Evolutionary conservation across 805 yeast species (phyloP).

Genomic region (Kluyveromyces starmeri): DNA sequence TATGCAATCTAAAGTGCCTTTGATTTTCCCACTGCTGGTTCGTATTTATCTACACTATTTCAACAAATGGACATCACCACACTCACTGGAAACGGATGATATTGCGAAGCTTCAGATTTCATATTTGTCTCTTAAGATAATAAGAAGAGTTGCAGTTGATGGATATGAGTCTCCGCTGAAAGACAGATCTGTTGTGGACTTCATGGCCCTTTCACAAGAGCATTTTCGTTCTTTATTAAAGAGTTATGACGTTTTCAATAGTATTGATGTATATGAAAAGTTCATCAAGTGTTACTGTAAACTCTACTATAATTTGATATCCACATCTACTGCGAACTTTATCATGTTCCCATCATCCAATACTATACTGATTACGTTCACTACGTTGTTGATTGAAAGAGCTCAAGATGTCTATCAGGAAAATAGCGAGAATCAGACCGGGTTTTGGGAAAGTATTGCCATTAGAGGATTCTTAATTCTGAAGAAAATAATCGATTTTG

Average conservation of each 20-base stretch:
- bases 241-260: constrained; percentile 41
- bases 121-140: constrained; percentile 64
- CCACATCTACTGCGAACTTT: constrained; percentile 59
- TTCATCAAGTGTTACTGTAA: constrained; percentile 71
- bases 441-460: constrained; percentile 67
- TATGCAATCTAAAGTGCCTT: constrained; percentile 62
- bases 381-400: constrained; percentile 52
- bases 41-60: constrained; percentile 52
- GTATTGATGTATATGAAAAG: constrained; percentile 44
- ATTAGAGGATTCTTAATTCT: constrained; percentile 57
- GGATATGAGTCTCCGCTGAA: constrained; percentile 68
- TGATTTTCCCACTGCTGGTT: constrained; percentile 50
- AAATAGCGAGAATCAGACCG: constrained; percentile 40
- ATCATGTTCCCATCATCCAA: constrained; percentile 56
- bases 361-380: constrained; percentile 51
- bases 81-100: constrained; percentile 21
- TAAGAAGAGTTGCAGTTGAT: constrained; percentile 65
- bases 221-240: constrained; percentile 52
- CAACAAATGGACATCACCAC: constrained; percentile 48
- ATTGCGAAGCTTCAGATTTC: constrained; percentile 61
- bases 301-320: constrained; percentile 52
- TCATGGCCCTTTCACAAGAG: constrained; percentile 44
- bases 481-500: constrained; percentile 53
- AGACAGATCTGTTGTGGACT: constrained; percentile 44
- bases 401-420: constrained; percentile 58